phyloP scores from a whole-genome alignment of 305 asterid species.

The Fraxinus xanthoxyloides region DNA sequence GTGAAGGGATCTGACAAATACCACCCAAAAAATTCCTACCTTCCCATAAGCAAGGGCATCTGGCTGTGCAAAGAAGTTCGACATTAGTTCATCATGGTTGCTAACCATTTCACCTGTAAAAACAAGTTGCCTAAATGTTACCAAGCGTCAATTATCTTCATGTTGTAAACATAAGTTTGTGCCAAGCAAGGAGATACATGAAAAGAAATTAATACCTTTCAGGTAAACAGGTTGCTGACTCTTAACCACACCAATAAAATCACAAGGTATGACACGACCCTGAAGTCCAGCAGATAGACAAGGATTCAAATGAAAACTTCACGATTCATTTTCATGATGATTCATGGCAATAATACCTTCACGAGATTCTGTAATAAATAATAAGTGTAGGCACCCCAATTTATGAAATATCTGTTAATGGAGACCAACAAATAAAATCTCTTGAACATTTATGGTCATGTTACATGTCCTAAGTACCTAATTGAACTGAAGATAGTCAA shows the following conservation, averaged over 20 bases:
- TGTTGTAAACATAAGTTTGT: conserved; percentile 5
- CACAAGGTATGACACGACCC: conserved; percentile 98
- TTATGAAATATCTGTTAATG: neutral
- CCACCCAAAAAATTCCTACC: conserved; percentile 37
- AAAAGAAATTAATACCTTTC: conserved; percentile 49
- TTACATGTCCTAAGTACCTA: neutral
- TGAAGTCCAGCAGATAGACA: conserved; percentile 42
- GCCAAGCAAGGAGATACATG: conserved; percentile 3
- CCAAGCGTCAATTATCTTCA: conserved; percentile 7
- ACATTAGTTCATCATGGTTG: conserved; percentile 99
- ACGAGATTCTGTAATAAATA: conserved; percentile 12
- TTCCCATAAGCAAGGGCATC: conserved; percentile 99
- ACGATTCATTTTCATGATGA: conserved; percentile 4
- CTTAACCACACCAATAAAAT: conserved; percentile 91
- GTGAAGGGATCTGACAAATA: neutral
- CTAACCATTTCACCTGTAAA: conserved; percentile 86
- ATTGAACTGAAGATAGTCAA: no score
- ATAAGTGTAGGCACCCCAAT: neutral
- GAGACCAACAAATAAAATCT: conserved; percentile 1
- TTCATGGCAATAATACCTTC: neutral
- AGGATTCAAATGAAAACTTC: conserved; percentile 20
- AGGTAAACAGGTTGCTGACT: conserved; percentile 96
- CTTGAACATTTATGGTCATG: conserved; percentile 3
- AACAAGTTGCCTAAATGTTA: conserved; percentile 23
- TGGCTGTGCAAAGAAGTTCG: conserved; percentile 99